Evolutionary conservation across 2,329 filamentous ascomycete genomes (phyloP), one percentile per base, ranked within the genome.

Genomic region (Lasiodiplodia sp.): DNA sequence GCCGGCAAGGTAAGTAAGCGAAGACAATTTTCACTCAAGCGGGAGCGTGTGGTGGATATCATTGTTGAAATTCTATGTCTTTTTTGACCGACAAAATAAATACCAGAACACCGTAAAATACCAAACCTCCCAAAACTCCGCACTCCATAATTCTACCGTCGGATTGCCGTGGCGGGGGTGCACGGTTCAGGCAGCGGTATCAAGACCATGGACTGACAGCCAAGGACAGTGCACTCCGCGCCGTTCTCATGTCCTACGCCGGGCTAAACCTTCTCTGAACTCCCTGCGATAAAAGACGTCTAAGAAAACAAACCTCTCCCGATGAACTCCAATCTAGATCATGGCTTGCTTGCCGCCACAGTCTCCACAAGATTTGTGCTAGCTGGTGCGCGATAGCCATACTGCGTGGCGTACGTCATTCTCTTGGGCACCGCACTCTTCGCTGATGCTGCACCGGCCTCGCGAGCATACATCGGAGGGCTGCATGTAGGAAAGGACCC

Each of bases 161-260:
- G 23, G 14, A 18, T 8, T 14, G 47, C 60, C 47, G 51, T 64
- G 21, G 60, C 60, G 60, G 47, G 60, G 28, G 60, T 49, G 60
- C 60, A 64, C 47, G 60, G 60, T 47, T 47, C 60, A 64, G 60
- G 60, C 60, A 21, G 60, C 31, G 60, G 60, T 40, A 21, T 64
- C 47, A 31, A 28, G 40, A 63, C 40, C 37, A 21, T 28, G 25
- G 34, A 18, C n/a, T 28, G 25, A 38, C 44, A 25, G n/a, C 31
- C 37, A 34, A 52, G 37, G 56, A 38, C 57, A 4, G 14, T 49
- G 57, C 38, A 62, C 40, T 25, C 57, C 57, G 11, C 57, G n/a
- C 3, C 51, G 8, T n/a, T n/a, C 21, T 34, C 62, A 40, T 12
- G 23, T 7, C 21, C 62, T 44, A 38, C 31, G 10, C 31, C 31